Conservation (phyloP, 1,139 yeast species). For the Groenewaldozyma sp. region DNA sequence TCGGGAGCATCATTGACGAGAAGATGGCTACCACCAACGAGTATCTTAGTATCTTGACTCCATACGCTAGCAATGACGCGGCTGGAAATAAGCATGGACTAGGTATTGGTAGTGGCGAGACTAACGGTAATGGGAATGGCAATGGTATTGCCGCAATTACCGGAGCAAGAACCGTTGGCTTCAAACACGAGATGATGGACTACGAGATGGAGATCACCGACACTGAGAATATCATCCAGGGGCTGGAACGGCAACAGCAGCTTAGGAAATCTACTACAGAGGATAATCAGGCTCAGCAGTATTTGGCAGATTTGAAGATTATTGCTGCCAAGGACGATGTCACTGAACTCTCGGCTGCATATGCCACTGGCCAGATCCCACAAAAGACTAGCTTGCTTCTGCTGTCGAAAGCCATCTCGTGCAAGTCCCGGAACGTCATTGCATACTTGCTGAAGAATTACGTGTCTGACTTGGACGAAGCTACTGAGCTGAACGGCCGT, state of each 20-base stretch:
- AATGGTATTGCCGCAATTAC: no score
- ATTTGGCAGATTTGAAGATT: slow-evolving; percentile 13
- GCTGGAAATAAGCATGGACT: slow-evolving; percentile 6
- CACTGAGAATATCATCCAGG: slow-evolving; percentile 9
- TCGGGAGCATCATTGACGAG: slow-evolving; percentile 45
- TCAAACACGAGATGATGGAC: neutral
- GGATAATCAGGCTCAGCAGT: slow-evolving; percentile 1
- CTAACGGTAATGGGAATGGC: slow-evolving; percentile 1
- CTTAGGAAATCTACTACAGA: neutral
- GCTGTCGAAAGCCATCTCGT: slow-evolving; percentile 55
- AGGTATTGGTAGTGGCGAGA: neutral
- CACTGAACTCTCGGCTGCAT: slow-evolving; percentile 16
- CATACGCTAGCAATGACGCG: slow-evolving; percentile 23
- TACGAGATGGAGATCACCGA: slow-evolving; percentile 3
- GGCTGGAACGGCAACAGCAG: slow-evolving; percentile 1
- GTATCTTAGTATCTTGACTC: slow-evolving; percentile 43
- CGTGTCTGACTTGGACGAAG: slow-evolving; percentile 46
- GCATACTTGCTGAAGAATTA: slow-evolving; percentile 41
- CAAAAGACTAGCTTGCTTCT: slow-evolving; percentile 44
- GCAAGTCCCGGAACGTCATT: slow-evolving; percentile 44
- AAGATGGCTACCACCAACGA: slow-evolving; percentile 48
- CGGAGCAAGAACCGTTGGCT: neutral
- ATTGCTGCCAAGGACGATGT: slow-evolving; percentile 23
- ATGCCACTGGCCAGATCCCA: slow-evolving; percentile 1
- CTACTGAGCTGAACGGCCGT: slow-evolving; percentile 56